Evolutionary conservation across 768 basidiomycete genomes (phyloP), one percentile per base, ranked within the genome.

Genomic region (Neoboletus brunneissimus): DNA sequence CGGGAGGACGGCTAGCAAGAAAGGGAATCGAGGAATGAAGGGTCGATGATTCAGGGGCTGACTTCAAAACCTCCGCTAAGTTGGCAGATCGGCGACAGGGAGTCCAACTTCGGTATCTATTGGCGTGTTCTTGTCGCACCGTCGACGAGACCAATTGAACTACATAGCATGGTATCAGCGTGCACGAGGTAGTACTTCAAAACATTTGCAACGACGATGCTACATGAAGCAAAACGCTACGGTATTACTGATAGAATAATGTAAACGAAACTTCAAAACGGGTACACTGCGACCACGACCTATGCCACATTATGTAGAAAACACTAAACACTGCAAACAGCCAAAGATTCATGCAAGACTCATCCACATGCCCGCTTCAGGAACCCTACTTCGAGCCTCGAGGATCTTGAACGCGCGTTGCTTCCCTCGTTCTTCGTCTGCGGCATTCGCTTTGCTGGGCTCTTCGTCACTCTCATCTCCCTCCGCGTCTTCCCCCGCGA

Each of bases 281-380:
- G 22, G 29, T 48, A 58, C 60, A 64, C 47, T 32, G 48, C 45
- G 23, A 55, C 45, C 54, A 59, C 45, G 32, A 20, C 48, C 35
- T 47, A 60, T 53, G 51, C 53, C 51, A 64, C 47, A 55, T 29
- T 43, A 50, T 16, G 18, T 45, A 23, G 43, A 22, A 20, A 25
- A 66, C 57, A 51, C 51, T 5, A 51, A 32, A 56, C 38, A 34
- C 22, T 50, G 38, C 46, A 51, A 27, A 29, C 37, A 34, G 2
- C 20, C 20, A 43, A 46, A 23, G n/a, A 47, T 37, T 68, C 56
- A 79, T 38, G 85, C 88, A 64, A 91, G 74, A 75, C 89, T 91
- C 64, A 88, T 79, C 88, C 88, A 91, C 88, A 91, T 90, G 37
- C 88, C 86, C 55, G 79, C 80, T 56, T 79, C 80, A 2, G 89